These are phyloP conservation scores for Aureobasidium musti DNA, from an alignment of 2,329 filamentous ascomycete species.

Conservation along the genomic window DNA sequence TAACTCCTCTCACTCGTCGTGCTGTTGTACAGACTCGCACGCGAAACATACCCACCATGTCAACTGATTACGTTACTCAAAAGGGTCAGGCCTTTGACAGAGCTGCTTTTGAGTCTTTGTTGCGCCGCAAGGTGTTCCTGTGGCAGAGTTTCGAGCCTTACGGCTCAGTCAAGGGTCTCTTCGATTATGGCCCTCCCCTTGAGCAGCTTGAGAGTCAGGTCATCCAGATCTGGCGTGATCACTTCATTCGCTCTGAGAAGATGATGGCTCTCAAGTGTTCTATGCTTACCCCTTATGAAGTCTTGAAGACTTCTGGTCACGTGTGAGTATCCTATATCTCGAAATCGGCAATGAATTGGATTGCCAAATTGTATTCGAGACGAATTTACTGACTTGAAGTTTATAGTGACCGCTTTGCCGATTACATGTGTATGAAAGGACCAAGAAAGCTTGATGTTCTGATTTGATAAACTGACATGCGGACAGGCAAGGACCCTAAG, in stretches of 20 bases:
- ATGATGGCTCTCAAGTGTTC: conserved; percentile 96
- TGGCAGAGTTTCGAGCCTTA: conserved; percentile 97
- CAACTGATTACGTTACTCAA: conserved; percentile 69
- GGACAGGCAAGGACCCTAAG: conserved; percentile 69
- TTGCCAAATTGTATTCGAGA: background rate
- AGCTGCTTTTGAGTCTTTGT: conserved; percentile 75
- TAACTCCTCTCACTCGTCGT: conserved; percentile 30
- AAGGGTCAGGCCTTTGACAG: conserved; percentile 90
- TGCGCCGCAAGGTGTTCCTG: conserved; percentile 89
- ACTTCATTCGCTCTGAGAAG: conserved; percentile 90
- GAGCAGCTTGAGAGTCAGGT: conserved; percentile 85
- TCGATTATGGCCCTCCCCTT: conserved; percentile 62
- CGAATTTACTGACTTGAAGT: background rate
- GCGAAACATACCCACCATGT: conserved; percentile 52
- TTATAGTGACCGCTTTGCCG: conserved; percentile 77
- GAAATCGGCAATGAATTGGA: background rate
- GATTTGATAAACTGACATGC: too few species aligned
- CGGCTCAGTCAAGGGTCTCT: conserved; percentile 40
- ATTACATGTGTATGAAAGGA: conserved; percentile 93
- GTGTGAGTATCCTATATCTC: conserved; percentile 60
- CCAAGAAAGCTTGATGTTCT: too few species aligned
- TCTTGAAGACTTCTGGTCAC: conserved; percentile 90
- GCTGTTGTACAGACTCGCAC: conserved; percentile 36
- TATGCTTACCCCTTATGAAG: conserved; percentile 87
- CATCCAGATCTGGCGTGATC: conserved; percentile 85